phyloP scores from a whole-genome alignment of 805 yeast genomes.

The Candida sonorensis region DNA sequence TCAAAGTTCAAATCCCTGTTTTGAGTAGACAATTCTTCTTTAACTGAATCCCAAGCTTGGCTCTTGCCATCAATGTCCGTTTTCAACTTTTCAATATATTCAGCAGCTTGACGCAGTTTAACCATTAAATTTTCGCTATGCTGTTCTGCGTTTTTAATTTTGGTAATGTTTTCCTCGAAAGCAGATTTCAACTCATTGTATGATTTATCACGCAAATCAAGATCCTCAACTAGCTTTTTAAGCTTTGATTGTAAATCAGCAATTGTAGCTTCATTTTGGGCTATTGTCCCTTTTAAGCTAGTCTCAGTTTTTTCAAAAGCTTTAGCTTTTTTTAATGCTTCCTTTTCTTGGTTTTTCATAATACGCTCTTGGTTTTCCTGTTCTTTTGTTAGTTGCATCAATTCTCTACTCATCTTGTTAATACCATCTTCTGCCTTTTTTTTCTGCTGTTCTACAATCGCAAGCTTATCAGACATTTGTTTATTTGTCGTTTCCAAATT shows the following conservation, averaged over 20 bases:
- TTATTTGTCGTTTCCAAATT: conserved; percentile 16
- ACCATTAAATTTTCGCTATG: conserved; percentile 13
- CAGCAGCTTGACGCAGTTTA: conserved; percentile 23
- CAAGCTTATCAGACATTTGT: conserved; percentile 25
- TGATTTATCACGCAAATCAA: conserved; percentile 17
- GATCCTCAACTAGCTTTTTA: conserved; percentile 9
- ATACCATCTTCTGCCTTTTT: conserved; percentile 72
- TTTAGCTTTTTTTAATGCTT: conserved; percentile 24
- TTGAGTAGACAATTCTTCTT: conserved; percentile 1
- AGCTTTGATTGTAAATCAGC: conserved; percentile 15
- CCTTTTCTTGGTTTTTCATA: conserved; percentile 37
- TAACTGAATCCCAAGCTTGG: conserved; percentile 11
- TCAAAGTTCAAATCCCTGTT: conserved; percentile 9
- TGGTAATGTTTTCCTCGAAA: conserved; percentile 18
- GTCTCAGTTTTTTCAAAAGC: conserved; percentile 29
- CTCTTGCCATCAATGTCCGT: conserved; percentile 15
- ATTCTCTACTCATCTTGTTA: conserved; percentile 83
- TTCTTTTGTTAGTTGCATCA: conserved; percentile 56
- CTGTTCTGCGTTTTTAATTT: conserved; percentile 18
- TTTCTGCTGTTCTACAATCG: conserved; percentile 29
- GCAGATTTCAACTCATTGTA: conserved; percentile 18
- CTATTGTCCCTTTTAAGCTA: conserved; percentile 18
- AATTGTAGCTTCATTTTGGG: conserved; percentile 18
- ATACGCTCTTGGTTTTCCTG: conserved; percentile 44
- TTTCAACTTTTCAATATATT: conserved; percentile 19